Base-by-base conservation (phyloP, 257 asterid species). In the Gardenia jasminoides region DNA sequence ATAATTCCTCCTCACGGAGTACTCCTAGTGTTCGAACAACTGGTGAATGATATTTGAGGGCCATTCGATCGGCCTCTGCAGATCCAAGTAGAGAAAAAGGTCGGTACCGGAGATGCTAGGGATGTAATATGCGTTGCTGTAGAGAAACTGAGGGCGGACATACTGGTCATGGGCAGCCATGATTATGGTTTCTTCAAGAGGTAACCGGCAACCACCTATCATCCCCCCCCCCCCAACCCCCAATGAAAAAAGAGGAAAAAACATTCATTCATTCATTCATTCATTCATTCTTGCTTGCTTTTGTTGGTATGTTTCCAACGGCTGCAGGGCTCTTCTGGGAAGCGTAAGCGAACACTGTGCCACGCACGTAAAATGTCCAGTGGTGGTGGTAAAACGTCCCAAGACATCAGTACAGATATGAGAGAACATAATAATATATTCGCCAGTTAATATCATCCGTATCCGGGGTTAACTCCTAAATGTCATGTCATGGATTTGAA, bases 151-250 rank as follows among this genome's bases (percentile, higher is more conserved):
- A 78, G 78, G 70, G 97, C 95, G 9, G 93, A 91, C 76, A 80
- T 90, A 22, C 73, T 92, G 39, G 97, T 91, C 79, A 81, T 92
- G 91, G 95, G 95, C 48, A 84, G 89, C 80, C 95, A 92, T 77
- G 90, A 88, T 64, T 92, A 90, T 79, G 96, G 97, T 73, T 84
- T 89, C 86, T 84, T 92, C 84, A 92, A 92, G 76, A 90, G 93
- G 97, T 92, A 77, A 4, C 19, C n/a, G n/a, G n/a, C n/a, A n/a
- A n/a, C n/a, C n/a, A n/a, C n/a, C n/a, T n/a, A n/a, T n/a, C n/a
- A n/a, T n/a, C n/a, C n/a, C n/a, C n/a, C n/a, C n/a, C n/a, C n/a
- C n/a, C n/a, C n/a, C n/a, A n/a, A n/a, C n/a, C n/a, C n/a, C n/a
- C n/a, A n/a, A n/a, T n/a, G n/a, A n/a, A n/a, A n/a, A n/a, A n/a